Evolutionary conservation across 2,329 filamentous ascomycete species (phyloP), one percentile per base, ranked within the genome.

Genomic region (Calonectria hongkongensis): DNA sequence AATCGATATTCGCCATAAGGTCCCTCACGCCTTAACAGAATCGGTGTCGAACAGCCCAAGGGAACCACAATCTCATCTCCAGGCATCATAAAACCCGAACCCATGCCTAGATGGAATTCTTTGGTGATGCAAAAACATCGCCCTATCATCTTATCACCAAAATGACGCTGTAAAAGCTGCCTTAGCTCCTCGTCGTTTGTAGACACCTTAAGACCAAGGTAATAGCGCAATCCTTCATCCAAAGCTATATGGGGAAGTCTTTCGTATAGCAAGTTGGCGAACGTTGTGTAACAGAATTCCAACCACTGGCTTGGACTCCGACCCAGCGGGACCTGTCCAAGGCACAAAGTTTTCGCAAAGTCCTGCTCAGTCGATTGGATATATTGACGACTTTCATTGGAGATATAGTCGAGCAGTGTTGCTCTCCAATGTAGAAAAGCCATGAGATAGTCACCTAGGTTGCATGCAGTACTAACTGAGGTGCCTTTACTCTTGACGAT

Each of bases 351-450:
- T 21, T n/a, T 9, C 18, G 51, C 51, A 8, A 56, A 56, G 4
- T 36, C 30, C 3, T 56, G 9, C 13, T 36, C 30, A 4, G 36
- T 36, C 3, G 9, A 12, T 4, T 56, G 9, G 8, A n/a, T 36
- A 7, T 21, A 2, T 4, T 36, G 25, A 18, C 5, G 18, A 4
- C 18, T 56, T 33, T 56, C 3, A 5, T 36, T 3, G 4, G 2
- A 10, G 3, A 56, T n/a, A 10, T 56, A 12, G 21, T 18, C 18
- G 2, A 36, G 51, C 3, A 56, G 27, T 9, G 36, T 6, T 2
- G 51, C 51, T 9, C 51, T 56, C 51, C 51, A 56, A 15, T 56
- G 16, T 3, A 56, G 6, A 30, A 56, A 56, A 8, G 51, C 51
- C 51, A 56, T 56, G 4, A 56, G 51, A 25, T 56, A 56, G 18